phyloP scores from a whole-genome alignment of 1,284 basidiomycete genomes.

The Grifola frondosa region DNA sequence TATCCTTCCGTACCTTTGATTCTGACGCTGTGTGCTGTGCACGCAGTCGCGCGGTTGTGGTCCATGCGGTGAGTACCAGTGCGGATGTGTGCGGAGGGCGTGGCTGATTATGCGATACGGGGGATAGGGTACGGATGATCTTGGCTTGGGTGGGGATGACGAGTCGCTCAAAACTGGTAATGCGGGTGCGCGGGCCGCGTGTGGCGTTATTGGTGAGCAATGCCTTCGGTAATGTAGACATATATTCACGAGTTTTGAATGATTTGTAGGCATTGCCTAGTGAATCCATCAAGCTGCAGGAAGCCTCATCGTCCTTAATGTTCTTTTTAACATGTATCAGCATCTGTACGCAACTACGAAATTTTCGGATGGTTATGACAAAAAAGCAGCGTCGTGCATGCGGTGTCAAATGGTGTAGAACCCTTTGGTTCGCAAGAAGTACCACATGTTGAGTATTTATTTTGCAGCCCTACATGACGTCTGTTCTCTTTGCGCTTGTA shows the following conservation, averaged over 20 bases:
- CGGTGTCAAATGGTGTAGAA: too few species aligned
- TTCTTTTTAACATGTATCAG: too few species aligned
- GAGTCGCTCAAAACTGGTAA: constrained; percentile 76
- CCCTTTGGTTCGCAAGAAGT: too few species aligned
- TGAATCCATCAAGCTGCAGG: too few species aligned
- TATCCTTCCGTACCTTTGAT: neutral
- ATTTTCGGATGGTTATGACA: too few species aligned
- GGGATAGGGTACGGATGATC: constrained; percentile 66
- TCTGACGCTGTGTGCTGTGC: neutral
- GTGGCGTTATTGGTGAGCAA: constrained; percentile 68
- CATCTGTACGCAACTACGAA: too few species aligned
- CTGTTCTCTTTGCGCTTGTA: too few species aligned
- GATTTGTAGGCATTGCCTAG: neutral
- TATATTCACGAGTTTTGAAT: neutral
- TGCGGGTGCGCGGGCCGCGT: constrained; percentile 69
- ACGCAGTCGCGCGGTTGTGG: constrained; percentile 53
- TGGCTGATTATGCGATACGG: neutral
- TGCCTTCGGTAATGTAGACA: neutral
- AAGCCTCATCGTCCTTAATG: too few species aligned
- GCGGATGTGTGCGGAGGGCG: too few species aligned
- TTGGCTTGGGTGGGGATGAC: constrained; percentile 64
- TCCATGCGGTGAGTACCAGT: constrained; percentile 62
- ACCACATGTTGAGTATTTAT: too few species aligned
- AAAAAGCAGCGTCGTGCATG: too few species aligned
- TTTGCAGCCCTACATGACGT: too few species aligned